Evolutionary conservation across 2,329 filamentous ascomycete species (phyloP), one percentile per base, ranked within the genome.

Genomic region (Monilinia vaccinii-corymbosi): DNA sequence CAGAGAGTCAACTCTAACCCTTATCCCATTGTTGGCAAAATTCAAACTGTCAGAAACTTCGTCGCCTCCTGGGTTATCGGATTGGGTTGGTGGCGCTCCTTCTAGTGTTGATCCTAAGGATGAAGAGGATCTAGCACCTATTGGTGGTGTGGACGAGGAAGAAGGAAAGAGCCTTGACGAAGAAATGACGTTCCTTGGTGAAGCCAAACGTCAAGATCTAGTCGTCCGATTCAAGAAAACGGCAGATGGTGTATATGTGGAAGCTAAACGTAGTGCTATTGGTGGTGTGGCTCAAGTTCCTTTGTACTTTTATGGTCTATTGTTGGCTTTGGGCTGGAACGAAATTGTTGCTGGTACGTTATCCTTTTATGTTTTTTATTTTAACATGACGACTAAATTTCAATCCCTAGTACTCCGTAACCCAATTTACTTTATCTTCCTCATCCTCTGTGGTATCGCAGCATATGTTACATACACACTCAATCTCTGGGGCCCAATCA

Each of bases 211-310:
- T 62, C 89, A 96, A 71, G 92, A 99, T 72, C 81, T 99, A 32
- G 90, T 91, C 11, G 88, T 96, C 16, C 83, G 94, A 59, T 99
- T 99, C 81, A 97, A 97, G 81, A 97, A 97, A 81, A 94, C 91
- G 40, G 94, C 94, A 1, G 94, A 99, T 72, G 94, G 92, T 9
- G 93, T 99, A 4, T 99, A 96, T 69, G 92, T 99, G 46, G 94
- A 99, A 77, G 94, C 94, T 53, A 99, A 99, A 81, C 85, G 94
- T 61, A 92, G 93, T 72, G 94, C 94, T 46, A 95, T 99, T 71
- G 94, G 94, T 58, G 92, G 93, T 60, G 89, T 99, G 68, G 89
- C 92, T 5, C 92, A 97, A 74, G 86, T 99, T 53, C 94, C 94
- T 7, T 76, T 96, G 63, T 97, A 97, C 75, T 97, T 99, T 74